Percentiles rank a stretch among this genome's conserved stretches.
Evolutionary conservation across 2,329 filamentous ascomycete genomes (phyloP).

Genomic region (Microcera coccophila): DNA sequence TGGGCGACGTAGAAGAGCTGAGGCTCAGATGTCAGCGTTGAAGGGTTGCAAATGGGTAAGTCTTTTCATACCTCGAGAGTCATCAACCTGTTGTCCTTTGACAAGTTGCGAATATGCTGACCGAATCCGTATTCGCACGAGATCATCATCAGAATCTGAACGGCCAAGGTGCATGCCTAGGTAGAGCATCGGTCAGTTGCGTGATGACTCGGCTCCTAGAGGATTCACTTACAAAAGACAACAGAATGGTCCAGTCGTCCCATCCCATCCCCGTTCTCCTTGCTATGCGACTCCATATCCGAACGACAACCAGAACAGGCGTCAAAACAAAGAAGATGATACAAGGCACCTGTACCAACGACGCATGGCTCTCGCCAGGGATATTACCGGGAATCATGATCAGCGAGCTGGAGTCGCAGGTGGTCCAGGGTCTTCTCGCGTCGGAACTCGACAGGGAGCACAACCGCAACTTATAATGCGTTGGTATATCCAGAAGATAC

Average conservation of each 20-base stretch:
- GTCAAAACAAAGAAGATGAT: constrained; percentile 42
- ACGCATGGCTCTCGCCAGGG: constrained; percentile 34
- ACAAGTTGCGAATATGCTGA: constrained; percentile 36
- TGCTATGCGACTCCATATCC: constrained; percentile 39
- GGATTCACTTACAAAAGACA: constrained; percentile 38
- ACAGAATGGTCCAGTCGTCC: constrained; percentile 42
- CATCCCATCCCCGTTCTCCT: constrained; percentile 34
- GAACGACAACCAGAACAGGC: constrained; percentile 37
- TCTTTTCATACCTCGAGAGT: constrained; percentile 35
- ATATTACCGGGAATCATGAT: constrained; percentile 29
- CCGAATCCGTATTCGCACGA: constrained; percentile 42
- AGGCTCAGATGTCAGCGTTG: background rate
- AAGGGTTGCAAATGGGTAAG: background rate
- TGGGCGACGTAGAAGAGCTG: constrained; percentile 51
- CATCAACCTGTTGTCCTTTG: constrained; percentile 31
- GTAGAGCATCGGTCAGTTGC: too few relatives aligned
- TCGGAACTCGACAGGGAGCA: too few relatives aligned
- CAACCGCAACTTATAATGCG: too few relatives aligned
- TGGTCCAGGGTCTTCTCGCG: too few relatives aligned
- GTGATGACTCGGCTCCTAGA: too few relatives aligned
- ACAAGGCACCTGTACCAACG: constrained; percentile 37
- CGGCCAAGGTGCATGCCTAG: constrained; percentile 34
- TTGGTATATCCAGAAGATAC: too few relatives aligned
- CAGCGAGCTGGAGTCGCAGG: background rate
- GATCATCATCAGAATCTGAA: constrained; percentile 39